Conservation (phyloP, 2,329 filamentous ascomycete species). For the Pseudogymnoascus sp. region DNA sequence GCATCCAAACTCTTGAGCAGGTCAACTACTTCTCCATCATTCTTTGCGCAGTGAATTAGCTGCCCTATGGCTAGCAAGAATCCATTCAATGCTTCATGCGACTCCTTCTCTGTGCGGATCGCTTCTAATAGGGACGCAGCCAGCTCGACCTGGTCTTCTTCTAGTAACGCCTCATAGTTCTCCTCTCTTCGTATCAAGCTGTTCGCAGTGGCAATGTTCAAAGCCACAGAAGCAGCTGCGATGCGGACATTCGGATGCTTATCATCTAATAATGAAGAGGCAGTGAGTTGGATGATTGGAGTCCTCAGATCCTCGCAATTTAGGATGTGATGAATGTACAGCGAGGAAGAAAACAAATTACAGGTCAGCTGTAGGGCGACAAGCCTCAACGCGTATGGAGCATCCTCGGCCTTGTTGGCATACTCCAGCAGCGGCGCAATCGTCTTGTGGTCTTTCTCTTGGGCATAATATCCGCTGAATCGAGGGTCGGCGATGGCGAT, state of each 20-base stretch:
- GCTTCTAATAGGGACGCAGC: constrained; percentile 74
- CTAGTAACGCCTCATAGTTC: constrained; percentile 49
- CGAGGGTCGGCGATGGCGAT: constrained; percentile 68
- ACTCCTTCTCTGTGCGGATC: constrained; percentile 46
- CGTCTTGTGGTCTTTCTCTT: constrained; percentile 59
- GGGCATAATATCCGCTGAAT: constrained; percentile 72
- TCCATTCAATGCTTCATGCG: constrained; percentile 67
- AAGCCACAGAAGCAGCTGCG: constrained; percentile 72
- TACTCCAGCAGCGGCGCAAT: constrained; percentile 52
- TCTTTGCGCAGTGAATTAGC: constrained; percentile 60
- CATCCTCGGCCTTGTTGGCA: constrained; percentile 47
- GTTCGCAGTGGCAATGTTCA: constrained; percentile 69
- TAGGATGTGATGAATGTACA: constrained; percentile 60
- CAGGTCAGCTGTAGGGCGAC: constrained; percentile 76
- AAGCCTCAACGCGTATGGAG: constrained; percentile 74
- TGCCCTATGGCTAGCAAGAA: constrained; percentile 69
- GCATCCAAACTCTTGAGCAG: constrained; percentile 73
- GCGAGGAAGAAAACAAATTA: constrained; percentile 70
- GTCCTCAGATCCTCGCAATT: constrained; percentile 41
- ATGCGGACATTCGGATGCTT: constrained; percentile 66
- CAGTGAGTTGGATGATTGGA: constrained; percentile 60
- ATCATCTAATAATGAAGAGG: constrained; percentile 70
- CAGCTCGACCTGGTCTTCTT: constrained; percentile 70
- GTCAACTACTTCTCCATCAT: constrained; percentile 69
- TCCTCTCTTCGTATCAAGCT: constrained; percentile 54